Base-by-base conservation (phyloP, 2,329 filamentous ascomycete genomes). In the Ophiobolus disseminans region DNA sequence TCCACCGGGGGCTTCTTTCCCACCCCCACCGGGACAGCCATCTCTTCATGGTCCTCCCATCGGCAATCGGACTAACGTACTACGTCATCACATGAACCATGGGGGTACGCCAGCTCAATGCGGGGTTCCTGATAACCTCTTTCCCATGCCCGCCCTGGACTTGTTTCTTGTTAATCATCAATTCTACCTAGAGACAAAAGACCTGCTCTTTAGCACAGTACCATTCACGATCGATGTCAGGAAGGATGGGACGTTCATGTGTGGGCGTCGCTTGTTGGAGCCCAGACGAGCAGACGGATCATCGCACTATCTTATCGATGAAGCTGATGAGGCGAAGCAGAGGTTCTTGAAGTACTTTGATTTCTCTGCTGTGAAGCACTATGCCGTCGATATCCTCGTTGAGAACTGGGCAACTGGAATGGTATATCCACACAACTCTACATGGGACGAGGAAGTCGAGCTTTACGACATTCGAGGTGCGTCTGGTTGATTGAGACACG, bases 391-490 rank as follows among this genome's bases (percentile, higher is more conserved):
- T 26, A 69, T 73, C 6, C 30, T 65, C 9, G 55, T 71, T 1
- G 65, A 71, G 35, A 69, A 68, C 16, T 55, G 56, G 39, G 16
- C 10, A n/a, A 5, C 21, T 19, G 25, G 25, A 3, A 34, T n/a
- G 4, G 3, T 20, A 10, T 28, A 42, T 16, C 22, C 35, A 30
- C 23, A 6, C 32, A 38, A 23, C 19, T 35, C 40, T 17, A 10
- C 39, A 1, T 72, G 66, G 67, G 63, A 70, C 22, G 66, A 70
- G 44, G 69, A 73, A 39, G 68, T 73, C 1, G 69, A 73, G 40
- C 58, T 73, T 22, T 73, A 72, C 45, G 69, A 73, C 40, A 64
- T 72, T 8, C 57, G 69, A 48, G 63, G 63, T 66, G 31, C 14
- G 39, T 37, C 17, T 30, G 28, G 26, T n/a, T n/a, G n/a, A 17